phyloP scores from a whole-genome alignment of 2,329 filamentous ascomycete species.

The Fusarium burgessii region DNA sequence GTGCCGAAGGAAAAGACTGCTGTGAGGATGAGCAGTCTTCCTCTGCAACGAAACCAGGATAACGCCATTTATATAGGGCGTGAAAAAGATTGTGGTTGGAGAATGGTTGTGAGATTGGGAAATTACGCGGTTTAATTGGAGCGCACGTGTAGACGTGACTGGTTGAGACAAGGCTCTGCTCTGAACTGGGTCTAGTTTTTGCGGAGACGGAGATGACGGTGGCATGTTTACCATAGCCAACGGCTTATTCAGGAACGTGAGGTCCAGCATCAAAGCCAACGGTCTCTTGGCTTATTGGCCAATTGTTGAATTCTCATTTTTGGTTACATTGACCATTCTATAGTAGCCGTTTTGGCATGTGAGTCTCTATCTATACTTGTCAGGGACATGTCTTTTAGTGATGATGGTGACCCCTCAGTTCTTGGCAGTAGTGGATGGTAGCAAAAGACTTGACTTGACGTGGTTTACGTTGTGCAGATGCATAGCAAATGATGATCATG shows the following conservation, averaged over 20 bases:
- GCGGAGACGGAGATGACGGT: background rate
- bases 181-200: background rate
- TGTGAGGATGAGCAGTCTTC: conserved; percentile 8
- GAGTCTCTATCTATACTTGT: no score
- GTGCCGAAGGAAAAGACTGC: conserved; percentile 7
- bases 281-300: background rate
- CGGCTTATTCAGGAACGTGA: background rate
- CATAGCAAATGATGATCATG: no score
- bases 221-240: background rate
- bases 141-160: conserved; percentile 35
- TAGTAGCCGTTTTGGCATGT: no score
- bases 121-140: conserved; percentile 32
- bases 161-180: conserved; percentile 11
- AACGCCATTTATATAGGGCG: conserved; percentile 29
- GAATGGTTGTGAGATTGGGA: conserved; percentile 4
- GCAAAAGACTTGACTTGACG: no score
- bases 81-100: background rate
- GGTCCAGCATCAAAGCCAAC: no score
- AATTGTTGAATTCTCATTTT: background rate
- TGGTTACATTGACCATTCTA: background rate
- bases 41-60: conserved; percentile 15
- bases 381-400: no score
- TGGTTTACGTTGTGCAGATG: no score
- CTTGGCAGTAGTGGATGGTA: background rate
- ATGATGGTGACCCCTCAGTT: no score